Conservation (phyloP, 2,329 filamentous ascomycete species). For the Incumbomyces lentus region DNA sequence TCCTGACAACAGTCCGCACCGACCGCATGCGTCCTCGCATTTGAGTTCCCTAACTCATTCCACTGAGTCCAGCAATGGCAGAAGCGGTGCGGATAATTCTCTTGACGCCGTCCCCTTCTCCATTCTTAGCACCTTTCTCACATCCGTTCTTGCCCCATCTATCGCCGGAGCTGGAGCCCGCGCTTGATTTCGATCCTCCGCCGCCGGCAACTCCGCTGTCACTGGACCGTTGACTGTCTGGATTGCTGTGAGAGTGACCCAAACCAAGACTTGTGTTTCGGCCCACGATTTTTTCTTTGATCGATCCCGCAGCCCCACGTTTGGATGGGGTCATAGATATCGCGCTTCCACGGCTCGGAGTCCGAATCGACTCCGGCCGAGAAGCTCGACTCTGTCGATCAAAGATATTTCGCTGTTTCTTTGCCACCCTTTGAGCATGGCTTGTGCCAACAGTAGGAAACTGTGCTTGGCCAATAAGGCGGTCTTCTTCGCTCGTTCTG, state of each 20-base stretch:
- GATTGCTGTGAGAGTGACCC: neutral
- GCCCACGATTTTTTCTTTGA: neutral
- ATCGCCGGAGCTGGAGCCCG: neutral
- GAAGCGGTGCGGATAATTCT: neutral
- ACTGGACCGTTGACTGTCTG: neutral
- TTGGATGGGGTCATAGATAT: neutral
- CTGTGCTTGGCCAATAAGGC: slow-evolving; percentile 5
- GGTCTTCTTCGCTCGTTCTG: slow-evolving; percentile 1
- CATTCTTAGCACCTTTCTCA: neutral
- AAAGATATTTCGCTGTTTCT: neutral
- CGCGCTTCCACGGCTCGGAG: slow-evolving; percentile 1
- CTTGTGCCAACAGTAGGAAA: neutral
- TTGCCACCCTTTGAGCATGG: slow-evolving; percentile 1
- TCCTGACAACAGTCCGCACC: no score
- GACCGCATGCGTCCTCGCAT: neutral
- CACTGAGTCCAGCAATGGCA: neutral
- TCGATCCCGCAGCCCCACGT: neutral
- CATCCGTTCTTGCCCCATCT: neutral
- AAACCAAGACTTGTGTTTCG: neutral
- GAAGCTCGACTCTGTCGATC: neutral
- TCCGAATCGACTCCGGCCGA: neutral
- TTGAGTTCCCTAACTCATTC: neutral
- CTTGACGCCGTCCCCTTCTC: neutral
- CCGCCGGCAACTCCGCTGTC: neutral
- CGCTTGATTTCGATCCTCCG: no score